A percentile compares a stretch with the other conserved stretches of the same genome.
phyloP scores from a whole-genome alignment of 306 rosid genomes.

The Sicyos edulis region DNA sequence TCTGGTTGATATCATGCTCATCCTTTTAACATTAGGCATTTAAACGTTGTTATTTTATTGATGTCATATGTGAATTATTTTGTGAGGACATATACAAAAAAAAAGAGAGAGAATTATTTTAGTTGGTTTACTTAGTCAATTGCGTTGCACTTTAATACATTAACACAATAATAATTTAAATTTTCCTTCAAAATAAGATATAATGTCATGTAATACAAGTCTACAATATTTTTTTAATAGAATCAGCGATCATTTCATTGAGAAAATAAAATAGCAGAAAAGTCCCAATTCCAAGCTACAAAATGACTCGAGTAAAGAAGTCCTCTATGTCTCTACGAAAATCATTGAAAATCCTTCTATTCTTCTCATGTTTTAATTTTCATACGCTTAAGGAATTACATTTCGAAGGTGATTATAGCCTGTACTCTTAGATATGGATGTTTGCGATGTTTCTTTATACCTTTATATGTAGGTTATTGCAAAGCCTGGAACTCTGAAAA shows the following conservation, averaged over 20 bases:
- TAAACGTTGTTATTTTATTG: not conserved
- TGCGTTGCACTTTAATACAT: not conserved
- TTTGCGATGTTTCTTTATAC: conserved; percentile 6
- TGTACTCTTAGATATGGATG: not conserved
- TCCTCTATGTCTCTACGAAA: not conserved
- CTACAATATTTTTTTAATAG: not conserved
- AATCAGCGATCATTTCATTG: not conserved
- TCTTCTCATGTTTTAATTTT: too few species aligned
- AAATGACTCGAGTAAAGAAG: not conserved
- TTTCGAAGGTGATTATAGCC: not conserved
- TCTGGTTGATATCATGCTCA: not conserved
- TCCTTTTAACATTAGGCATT: not conserved
- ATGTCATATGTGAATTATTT: not conserved
- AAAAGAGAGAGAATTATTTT: not conserved
- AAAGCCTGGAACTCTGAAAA: conserved; percentile 76
- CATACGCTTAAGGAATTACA: not conserved
- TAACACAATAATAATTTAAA: not conserved
- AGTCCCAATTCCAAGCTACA: not conserved
- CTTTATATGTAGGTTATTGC: conserved; percentile 63
- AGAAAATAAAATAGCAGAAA: not conserved
- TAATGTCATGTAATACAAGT: too few species aligned
- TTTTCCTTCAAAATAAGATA: too few species aligned
- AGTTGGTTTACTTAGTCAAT: not conserved
- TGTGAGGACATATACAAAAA: too few species aligned
- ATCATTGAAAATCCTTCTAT: conserved; percentile 10